Conservation (phyloP, 2,329 filamentous ascomycete genomes). For the Biscogniauxia sp. region DNA sequence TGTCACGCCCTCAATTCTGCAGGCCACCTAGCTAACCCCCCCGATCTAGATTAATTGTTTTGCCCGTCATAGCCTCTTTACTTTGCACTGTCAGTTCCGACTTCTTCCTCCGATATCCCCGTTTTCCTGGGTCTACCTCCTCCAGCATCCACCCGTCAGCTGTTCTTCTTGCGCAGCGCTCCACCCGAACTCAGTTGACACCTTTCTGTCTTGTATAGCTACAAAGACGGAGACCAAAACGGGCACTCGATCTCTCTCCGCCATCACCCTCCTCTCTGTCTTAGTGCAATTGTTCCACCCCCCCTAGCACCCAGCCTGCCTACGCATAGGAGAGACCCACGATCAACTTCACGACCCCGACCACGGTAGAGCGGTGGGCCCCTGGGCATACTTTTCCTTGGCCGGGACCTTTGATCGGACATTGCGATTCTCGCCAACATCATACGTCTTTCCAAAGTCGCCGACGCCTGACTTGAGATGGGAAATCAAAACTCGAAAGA, state of each 20-base stretch:
- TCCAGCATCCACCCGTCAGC: constrained; percentile 7
- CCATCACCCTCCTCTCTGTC: constrained; percentile 46
- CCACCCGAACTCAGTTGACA: constrained; percentile 14
- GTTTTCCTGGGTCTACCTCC: constrained; percentile 7
- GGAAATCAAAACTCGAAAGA: constrained; percentile 73
- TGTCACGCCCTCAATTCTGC: constrained; percentile 17
- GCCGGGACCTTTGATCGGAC: constrained; percentile 12
- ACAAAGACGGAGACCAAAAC: constrained; percentile 51
- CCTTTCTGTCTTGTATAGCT: constrained; percentile 29
- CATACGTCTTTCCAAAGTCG: constrained; percentile 3
- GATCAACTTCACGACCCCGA: constrained; percentile 18
- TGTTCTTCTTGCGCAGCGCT: constrained; percentile 8
- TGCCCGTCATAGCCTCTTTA: constrained; percentile 25
- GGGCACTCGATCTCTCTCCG: constrained; percentile 43
- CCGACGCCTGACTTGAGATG: constrained; percentile 47
- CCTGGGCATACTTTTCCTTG: constrained; percentile 21
- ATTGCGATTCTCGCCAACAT: constrained; percentile 6
- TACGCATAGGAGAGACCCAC: constrained; percentile 10
- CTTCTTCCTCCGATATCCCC: constrained; percentile 27
- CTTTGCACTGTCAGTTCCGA: constrained; percentile 20
- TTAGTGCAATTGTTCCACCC: constrained; percentile 52
- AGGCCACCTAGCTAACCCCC: constrained; percentile 19
- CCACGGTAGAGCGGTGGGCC: constrained; percentile 26
- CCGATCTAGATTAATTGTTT: constrained; percentile 24
- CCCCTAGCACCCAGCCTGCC: constrained; percentile 41